Base-by-base conservation (phyloP, 2,329 filamentous ascomycete genomes). In the Penicillium aurantiogriseum region DNA sequence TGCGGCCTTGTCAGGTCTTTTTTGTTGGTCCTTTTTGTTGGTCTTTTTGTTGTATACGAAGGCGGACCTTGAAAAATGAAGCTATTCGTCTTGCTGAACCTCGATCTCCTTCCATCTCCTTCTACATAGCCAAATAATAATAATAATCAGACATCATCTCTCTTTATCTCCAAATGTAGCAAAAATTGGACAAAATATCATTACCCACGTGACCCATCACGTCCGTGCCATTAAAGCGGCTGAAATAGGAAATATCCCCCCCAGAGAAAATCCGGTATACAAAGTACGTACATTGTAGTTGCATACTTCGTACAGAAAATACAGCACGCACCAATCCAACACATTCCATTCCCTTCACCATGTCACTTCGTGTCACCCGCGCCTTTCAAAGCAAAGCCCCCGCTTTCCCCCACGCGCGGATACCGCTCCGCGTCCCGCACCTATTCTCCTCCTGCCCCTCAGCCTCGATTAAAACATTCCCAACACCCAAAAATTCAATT, bases 381-480 rank as follows among this genome's bases (percentile, higher is more conserved):
- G 40, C 48, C 46, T 36, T 57, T n/a, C 40, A 25, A 31, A 21
- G 19, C 45, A 49, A 27, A 19, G 33, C 52, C 61, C 63, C 64
- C 63, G 61, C 64, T 64, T 61, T 53, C 61, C 61, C 64, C 59
- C 63, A 63, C 63, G 57, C 45, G 58, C 63, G 61, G 61, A 56
- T 47, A 55, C 55, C 58, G 17, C 19, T 43, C 60, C 57, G 50
- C 51, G 27, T 54, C 51, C 60, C 57, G 31, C 38, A 53, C 36
- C 27, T 43, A 9, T 45, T 33, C 39, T 35, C 48, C 17, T 39
- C 25, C 21, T 36, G 31, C 38, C 42, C 54, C 31, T 57, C 44
- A 27, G 23, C 35, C 15, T 51, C 57, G 25, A 43, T 36, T 31
- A 56, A 55, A 54, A 42, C 9, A 25, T 29, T 33, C 27, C 27